Conservation (phyloP, 2,329 filamentous ascomycete genomes). For the Beauveria sp. region DNA sequence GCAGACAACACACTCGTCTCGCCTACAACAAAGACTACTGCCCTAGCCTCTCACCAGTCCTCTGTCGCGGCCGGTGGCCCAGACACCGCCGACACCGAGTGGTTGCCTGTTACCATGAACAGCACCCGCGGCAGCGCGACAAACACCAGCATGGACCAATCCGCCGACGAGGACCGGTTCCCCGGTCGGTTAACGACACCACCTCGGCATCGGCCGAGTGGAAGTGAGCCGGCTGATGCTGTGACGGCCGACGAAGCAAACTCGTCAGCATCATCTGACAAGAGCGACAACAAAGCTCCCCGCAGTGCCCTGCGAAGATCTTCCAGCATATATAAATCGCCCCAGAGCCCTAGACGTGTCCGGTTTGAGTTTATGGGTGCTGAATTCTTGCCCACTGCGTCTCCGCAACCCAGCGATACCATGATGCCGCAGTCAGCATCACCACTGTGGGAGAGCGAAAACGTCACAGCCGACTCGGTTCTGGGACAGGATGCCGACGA, state of each 20-base stretch:
- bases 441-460: constrained; percentile 20
- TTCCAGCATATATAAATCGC: constrained; percentile 42
- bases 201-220: constrained; percentile 1
- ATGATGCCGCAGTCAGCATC: constrained; percentile 21
- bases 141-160: neutral
- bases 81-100: neutral
- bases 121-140: neutral
- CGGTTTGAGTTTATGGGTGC: constrained; percentile 54
- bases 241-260: constrained; percentile 23
- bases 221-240: neutral
- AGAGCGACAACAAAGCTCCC: constrained; percentile 40
- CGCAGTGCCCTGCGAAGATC: constrained; percentile 52
- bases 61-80: neutral
- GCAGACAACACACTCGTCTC: constrained; percentile 7
- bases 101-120: constrained; percentile 7
- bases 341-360: constrained; percentile 51
- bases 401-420: constrained; percentile 36
- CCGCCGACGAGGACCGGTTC: neutral
- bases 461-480: constrained; percentile 23
- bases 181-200: constrained; percentile 5
- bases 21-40: constrained; percentile 13
- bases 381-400: constrained; percentile 53
- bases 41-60: neutral
- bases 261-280: constrained; percentile 45
- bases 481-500: constrained; percentile 30